These are phyloP conservation scores for Clavariopsis aquatica DNA, from an alignment of 495 filamentous ascomycete genomes.

Conservation along the genomic window DNA sequence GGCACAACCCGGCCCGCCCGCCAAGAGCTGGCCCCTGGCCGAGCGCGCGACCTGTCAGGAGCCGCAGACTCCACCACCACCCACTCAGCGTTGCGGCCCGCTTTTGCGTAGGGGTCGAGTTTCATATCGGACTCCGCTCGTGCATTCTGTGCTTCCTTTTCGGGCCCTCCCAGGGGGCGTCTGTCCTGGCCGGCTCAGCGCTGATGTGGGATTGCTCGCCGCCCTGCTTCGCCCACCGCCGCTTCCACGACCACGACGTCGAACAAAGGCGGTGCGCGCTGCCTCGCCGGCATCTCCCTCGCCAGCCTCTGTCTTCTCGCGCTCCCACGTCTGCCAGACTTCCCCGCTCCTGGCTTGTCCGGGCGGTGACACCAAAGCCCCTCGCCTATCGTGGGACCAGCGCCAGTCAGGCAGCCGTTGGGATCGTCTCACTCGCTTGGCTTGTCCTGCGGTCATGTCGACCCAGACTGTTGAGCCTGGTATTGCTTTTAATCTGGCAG, in stretches of 20 bases:
- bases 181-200: background rate
- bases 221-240: slow-evolving; percentile 11
- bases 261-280: background rate
- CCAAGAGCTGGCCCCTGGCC: background rate
- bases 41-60: background rate
- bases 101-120: slow-evolving; percentile 10
- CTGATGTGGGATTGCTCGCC: background rate
- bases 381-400: slow-evolving; percentile 6
- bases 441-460: background rate
- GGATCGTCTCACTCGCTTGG: background rate
- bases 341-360: background rate
- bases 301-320: too few species aligned
- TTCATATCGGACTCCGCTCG: slow-evolving; percentile 22
- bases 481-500: slow-evolving; percentile 5
- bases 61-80: background rate
- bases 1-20: slow-evolving; percentile 21
- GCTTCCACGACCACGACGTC: background rate
- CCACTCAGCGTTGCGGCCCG: slow-evolving; percentile 15
- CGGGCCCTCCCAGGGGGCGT: background rate
- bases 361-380: background rate
- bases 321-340: background rate
- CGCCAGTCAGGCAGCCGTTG: slow-evolving; percentile 13
- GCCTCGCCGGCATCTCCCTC: too few species aligned
- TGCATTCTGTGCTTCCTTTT: background rate
- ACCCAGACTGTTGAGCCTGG: background rate